phyloP scores from a whole-genome alignment of 1,284 basidiomycete genomes.

The Puccinia sorghi region DNA sequence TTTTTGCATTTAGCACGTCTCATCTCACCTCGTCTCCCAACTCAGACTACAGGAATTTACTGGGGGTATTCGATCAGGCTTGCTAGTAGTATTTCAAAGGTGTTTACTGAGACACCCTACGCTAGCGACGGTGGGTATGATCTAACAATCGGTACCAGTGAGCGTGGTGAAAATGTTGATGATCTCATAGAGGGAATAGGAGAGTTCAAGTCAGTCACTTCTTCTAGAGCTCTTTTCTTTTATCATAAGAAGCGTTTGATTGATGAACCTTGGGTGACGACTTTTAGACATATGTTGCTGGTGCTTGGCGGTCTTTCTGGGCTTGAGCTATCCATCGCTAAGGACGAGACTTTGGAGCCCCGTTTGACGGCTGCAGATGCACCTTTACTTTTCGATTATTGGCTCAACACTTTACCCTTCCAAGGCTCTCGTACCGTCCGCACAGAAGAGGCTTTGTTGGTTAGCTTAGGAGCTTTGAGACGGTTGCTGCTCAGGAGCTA shows the following conservation, averaged over 20 bases:
- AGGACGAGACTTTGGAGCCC: constrained; percentile 55
- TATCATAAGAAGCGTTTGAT: background rate
- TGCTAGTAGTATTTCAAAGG: constrained; percentile 52
- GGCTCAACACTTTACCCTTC: constrained; percentile 57
- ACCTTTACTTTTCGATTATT: constrained; percentile 56
- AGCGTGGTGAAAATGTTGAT: constrained; percentile 55
- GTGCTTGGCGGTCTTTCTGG: constrained; percentile 57
- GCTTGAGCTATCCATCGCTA: constrained; percentile 55
- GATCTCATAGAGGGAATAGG: constrained; percentile 30
- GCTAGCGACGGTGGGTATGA: constrained; percentile 55
- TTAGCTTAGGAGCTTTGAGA: constrained; percentile 43
- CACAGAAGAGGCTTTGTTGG: constrained; percentile 54
- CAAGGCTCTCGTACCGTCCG: constrained; percentile 58
- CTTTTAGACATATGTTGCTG: constrained; percentile 54
- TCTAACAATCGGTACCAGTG: constrained; percentile 57
- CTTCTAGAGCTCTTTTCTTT: constrained; percentile 24
- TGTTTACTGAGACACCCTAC: constrained; percentile 49
- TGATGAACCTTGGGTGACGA: background rate
- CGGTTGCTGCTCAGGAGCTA: constrained; percentile 40
- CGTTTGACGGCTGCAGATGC: constrained; percentile 55
- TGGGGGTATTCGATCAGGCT: constrained; percentile 58
- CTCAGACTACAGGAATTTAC: constrained; percentile 54
- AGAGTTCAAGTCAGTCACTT: constrained; percentile 48
- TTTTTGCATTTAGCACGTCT: constrained; percentile 50
- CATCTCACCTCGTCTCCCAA: constrained; percentile 56